Evolutionary conservation across 1,139 yeast genomes (phyloP), one percentile per base, ranked within the genome.

Genomic region (Eremothecium coryli): DNA sequence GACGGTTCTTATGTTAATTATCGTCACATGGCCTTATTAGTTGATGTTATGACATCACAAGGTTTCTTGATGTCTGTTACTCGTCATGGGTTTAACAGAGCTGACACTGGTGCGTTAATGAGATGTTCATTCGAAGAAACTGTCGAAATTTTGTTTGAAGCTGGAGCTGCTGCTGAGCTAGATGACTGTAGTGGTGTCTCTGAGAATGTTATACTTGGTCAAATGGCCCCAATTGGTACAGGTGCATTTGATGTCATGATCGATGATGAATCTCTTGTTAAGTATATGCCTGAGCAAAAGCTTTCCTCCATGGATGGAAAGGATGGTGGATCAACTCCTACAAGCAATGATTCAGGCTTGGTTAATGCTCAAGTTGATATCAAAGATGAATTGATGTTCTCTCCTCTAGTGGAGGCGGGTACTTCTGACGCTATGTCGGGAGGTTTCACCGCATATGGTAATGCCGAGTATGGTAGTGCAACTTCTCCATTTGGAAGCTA

Each of bases 1-100:
- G 98, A 90, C 71, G 98, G 98, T 81, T 88, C 98, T 22, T 90
- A 90, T 57, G 99, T 93, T 45, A 93, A 93, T 62, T 93, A 93
- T 64, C 82, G 99, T 65, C 99, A 93, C 56, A 81, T 90, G 90
- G 96, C 98, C 2, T 68, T 93, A 51, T 71, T 93, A 53, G 97
- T 90, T 39, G 99, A 93, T 67, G 94, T 88, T 20, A 93, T 93
- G 99, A 93, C 99, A 2, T 82, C 95, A 32, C 82, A 95, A 61
- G 99, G 99, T 55, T 95, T 90, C 57, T 71, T 93, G 63, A 90
- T 93, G 85, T 97, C 98, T 23, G 90, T 93, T 52, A 90, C 98
- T 35, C 94, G 99, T 73, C 98, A 90, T 60, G 99, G 99, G 73
- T 90, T 93, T 63, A 93, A 93, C 62, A 80, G 98, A 65, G 84